Base-by-base conservation (phyloP, 352 stramenopile genomes). In the Phytophthora parvispora region DNA sequence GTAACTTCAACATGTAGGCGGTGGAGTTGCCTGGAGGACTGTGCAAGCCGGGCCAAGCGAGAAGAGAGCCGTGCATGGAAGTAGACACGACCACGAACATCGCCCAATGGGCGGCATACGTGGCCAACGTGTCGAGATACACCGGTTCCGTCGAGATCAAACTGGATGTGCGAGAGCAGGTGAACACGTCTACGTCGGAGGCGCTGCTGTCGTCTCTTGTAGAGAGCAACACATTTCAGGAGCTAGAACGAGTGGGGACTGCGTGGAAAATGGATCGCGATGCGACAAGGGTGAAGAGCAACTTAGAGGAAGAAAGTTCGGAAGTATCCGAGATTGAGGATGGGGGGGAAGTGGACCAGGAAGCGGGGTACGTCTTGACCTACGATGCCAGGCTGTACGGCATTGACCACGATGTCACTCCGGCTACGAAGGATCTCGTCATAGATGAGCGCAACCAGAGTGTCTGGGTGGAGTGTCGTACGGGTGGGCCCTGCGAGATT, bases 321-420 rank as follows among this genome's bases (percentile, higher is more conserved):
- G 65, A 36, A 32, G 49, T 66, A 12, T 52, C 32, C 0, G 34
- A 69, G 64, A 16, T 73, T 45, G 55, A 73, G 6, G 48, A 70
- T n/a, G 60, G 51, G n/a, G n/a, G n/a, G 13, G 60, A 66, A 4
- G 27, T 70, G 22, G 62, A 69, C n/a, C 47, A 68, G 34, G 80
- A 86, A 15, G 65, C 70, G 47, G 87, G 85, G 32, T 94, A 91
- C 62, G 80, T 81, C 18, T 65, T 96, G 52, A 75, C 72, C n/a
- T 94, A 91, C 59, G 85, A 92, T 66, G 66, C 80, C 32, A 84
- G 72, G 12, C 70, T 96, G 16, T 96, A 92, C 51, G 86, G 86
- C 3, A 77, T 92, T 27, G 67, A 90, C 24, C 75, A 86, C 3
- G 69, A 84, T 36, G 50, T 71, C 3, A 60, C 55, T 8, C 80